Base-by-base conservation (phyloP, 192 early-diverging fungal genomes). In the Ramicandelaber brevisporus region DNA sequence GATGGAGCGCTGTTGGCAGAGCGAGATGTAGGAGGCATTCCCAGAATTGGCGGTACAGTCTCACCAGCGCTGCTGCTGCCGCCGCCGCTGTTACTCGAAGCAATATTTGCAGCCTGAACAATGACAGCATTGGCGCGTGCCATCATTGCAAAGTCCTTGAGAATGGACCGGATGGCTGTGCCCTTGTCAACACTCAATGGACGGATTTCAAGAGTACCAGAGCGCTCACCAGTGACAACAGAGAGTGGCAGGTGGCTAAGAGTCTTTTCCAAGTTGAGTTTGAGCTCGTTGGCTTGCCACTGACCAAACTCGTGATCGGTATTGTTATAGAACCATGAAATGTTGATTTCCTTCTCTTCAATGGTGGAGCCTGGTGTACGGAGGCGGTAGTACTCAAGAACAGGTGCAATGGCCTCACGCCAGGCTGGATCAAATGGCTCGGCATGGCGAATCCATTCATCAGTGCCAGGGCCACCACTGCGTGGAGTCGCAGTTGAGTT, bases 281-380 rank as follows among this genome's bases (percentile, higher is more conserved):
- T 80, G 20, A 99, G 64, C 52, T 99, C 95, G 24, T 81, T 81
- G 17, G 90, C 88, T 60, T 99, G 90, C 90, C 95, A 97, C 21
- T 58, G 53, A 3, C 90, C 90, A 61, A 89, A 92, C 50, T 92
- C 84, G 1, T 74, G 69, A 40, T 86, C 86, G 0, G 88, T 80
- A 49, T 82, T 80, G 27, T 85, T 69, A 50, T 95, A 99, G 39
- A 95, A 84, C 90, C 90, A 99, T 6, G 90, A 93, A 17, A 99
- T 33, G 38, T 90, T 92, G 30, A 95, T 73, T 46, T 99, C 90
- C 62, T 99, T 99, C 42, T 89, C 82, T 59, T 99, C 95, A 48
- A 99, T 83, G 33, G 85, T 92, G 10, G 73, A 77, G 1, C 90
- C 90, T 0, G 90, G 95, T 6, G 95, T 99, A 27, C 95, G 73